A percentile compares a stretch with the other conserved stretches of the same genome.
These are phyloP conservation scores for Penicillium lagena DNA, from an alignment of 495 filamentous ascomycete genomes.

Conservation along the genomic window DNA sequence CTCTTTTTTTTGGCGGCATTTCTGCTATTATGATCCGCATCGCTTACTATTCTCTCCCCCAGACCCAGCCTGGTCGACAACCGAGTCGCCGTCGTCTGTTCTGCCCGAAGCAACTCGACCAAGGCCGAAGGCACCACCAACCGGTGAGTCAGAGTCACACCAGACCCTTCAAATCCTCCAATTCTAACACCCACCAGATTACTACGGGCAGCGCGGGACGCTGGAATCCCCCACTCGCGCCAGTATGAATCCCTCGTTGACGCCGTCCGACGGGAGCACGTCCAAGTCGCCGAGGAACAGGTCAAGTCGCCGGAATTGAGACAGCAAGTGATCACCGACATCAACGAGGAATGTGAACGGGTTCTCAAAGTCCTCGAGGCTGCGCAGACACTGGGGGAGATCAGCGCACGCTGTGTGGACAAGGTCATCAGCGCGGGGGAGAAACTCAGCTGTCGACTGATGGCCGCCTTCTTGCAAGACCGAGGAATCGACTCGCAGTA, in stretches of 20 bases:
- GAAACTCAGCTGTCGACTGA: constrained; percentile 83
- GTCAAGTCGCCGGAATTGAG: constrained; percentile 56
- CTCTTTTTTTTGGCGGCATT: not conserved
- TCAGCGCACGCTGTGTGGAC: constrained; percentile 78
- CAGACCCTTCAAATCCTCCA: not conserved
- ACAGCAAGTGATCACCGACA: constrained; percentile 48
- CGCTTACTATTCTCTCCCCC: constrained; percentile 10
- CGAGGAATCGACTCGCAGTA: constrained; percentile 74
- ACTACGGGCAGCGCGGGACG: constrained; percentile 61
- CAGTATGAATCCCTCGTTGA: constrained; percentile 65
- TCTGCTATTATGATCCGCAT: not conserved
- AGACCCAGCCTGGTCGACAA: constrained; percentile 62
- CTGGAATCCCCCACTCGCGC: constrained; percentile 53
- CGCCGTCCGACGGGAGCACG: constrained; percentile 69
- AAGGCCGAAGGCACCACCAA: constrained; percentile 93
- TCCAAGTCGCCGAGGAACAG: constrained; percentile 55
- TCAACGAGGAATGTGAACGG: constrained; percentile 64
- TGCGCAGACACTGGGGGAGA: constrained; percentile 56
- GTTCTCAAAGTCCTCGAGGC: constrained; percentile 55
- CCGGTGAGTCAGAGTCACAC: constrained; percentile 66
- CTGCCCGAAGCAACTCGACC: constrained; percentile 81
- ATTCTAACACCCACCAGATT: constrained; percentile 36
- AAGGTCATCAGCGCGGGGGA: constrained; percentile 89
- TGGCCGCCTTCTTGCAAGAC: constrained; percentile 76
- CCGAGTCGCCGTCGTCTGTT: constrained; percentile 84